Percentiles rank a stretch among this genome's conserved stretches.
These are phyloP conservation scores for Thozetella sp. DNA, from an alignment of 495 filamentous ascomycete species.

Conservation along the genomic window DNA sequence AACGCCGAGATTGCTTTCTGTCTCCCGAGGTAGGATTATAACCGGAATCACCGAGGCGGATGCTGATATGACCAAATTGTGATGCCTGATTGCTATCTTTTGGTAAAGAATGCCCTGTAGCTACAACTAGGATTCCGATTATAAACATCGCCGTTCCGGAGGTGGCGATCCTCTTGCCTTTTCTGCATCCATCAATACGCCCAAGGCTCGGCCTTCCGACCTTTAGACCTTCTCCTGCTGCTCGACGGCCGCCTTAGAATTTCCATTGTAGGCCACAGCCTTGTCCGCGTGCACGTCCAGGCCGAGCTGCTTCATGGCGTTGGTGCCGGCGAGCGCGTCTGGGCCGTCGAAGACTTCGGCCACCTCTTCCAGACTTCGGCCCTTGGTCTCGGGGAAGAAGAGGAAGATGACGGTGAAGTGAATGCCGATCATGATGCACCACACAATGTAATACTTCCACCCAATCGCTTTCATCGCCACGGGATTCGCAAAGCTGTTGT, in stretches of 20 bases:
- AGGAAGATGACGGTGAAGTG: conserved; percentile 40
- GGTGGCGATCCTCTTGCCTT: background rate
- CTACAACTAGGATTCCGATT: no score
- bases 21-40: no score
- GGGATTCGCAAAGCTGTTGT: conserved; percentile 32
- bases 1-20: no score
- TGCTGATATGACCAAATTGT: no score
- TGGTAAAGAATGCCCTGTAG: no score
- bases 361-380: conserved; percentile 46
- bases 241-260: background rate
- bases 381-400: conserved; percentile 46
- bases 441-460: conserved; percentile 42
- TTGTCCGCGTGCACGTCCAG: background rate
- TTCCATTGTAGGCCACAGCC: background rate
- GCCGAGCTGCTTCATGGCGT: background rate
- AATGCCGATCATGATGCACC: conserved; percentile 36
- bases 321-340: background rate
- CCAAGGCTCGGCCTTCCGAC: background rate
- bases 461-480: conserved; percentile 32
- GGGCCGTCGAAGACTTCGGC: conserved; percentile 44
- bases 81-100: no score
- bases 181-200: background rate
- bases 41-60: no score
- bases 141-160: background rate
- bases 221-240: background rate